Conservation (phyloP, 1,284 basidiomycete species). For the Sphaerobolus stellatus region DNA sequence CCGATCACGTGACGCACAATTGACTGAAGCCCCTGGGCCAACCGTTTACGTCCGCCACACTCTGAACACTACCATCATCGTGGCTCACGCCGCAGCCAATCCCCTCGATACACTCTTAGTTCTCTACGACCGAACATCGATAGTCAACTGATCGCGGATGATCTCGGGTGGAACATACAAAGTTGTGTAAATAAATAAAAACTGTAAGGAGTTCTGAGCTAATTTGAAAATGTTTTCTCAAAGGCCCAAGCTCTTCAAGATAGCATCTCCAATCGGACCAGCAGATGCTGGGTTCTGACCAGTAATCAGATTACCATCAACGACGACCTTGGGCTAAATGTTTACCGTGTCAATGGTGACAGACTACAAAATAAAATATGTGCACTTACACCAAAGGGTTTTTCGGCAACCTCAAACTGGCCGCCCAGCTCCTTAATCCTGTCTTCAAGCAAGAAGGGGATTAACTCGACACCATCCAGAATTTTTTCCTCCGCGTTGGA, state of each 20-base stretch:
- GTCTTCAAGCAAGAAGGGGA: constrained; percentile 74
- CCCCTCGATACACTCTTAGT: too few species aligned
- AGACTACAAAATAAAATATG: neutral
- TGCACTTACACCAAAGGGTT: constrained; percentile 54
- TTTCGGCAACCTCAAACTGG: constrained; percentile 55
- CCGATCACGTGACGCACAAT: neutral
- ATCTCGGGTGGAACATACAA: too few species aligned
- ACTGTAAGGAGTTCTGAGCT: too few species aligned
- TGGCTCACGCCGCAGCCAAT: too few species aligned
- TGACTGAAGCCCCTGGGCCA: neutral
- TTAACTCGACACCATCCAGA: constrained; percentile 42
- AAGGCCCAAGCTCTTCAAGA: constrained; percentile 33
- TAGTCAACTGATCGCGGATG: too few species aligned
- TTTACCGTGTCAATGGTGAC: neutral
- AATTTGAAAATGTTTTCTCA: too few species aligned
- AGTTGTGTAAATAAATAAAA: too few species aligned
- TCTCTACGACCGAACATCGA: too few species aligned
- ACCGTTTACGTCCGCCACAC: too few species aligned
- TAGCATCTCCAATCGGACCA: constrained; percentile 45
- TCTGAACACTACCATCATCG: too few species aligned
- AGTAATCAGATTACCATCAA: constrained; percentile 50
- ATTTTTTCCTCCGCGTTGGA: constrained; percentile 69
- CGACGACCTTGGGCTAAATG: constrained; percentile 42
- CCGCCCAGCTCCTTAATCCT: constrained; percentile 63
- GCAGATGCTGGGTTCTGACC: constrained; percentile 75